Conservation (phyloP, 2,329 filamentous ascomycete species). For the Dryadomyces quercus-mongolicae region DNA sequence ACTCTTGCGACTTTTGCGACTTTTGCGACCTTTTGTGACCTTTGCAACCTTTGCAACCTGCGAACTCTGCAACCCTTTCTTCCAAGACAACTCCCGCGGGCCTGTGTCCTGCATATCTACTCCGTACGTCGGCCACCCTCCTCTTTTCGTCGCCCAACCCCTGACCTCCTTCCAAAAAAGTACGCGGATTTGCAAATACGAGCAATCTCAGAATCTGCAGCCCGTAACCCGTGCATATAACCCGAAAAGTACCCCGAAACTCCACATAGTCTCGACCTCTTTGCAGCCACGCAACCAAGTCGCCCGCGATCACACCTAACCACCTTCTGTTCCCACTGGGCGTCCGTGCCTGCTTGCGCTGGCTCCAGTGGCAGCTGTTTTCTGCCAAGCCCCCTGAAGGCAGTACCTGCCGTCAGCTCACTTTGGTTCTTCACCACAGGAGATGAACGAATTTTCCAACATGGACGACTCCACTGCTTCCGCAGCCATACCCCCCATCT, state of each 20-base stretch:
- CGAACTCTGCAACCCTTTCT: too few species aligned
- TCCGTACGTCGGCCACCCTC: not conserved
- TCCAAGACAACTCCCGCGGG: too few species aligned
- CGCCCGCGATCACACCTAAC: not conserved
- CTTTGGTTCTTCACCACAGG: not conserved
- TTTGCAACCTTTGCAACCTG: too few species aligned
- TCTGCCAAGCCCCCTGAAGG: not conserved
- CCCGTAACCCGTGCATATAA: not conserved
- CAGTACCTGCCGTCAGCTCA: not conserved
- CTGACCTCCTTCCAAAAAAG: not conserved
- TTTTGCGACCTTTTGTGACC: too few species aligned
- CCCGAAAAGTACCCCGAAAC: not conserved
- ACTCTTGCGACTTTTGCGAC: too few species aligned
- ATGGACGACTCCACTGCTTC: slow-evolving; percentile 9
- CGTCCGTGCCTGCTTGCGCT: slow-evolving; percentile 2
- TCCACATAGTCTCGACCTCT: not conserved
- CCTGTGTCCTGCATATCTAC: too few species aligned
- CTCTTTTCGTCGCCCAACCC: not conserved
- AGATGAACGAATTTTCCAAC: slow-evolving; percentile 2
- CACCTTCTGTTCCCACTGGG: not conserved
- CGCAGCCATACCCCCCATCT: slow-evolving; percentile 16
- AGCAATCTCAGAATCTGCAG: not conserved
- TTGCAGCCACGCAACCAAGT: not conserved
- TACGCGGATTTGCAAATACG: not conserved
- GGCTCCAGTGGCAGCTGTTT: not conserved